Conservation (phyloP, 2,329 filamentous ascomycete genomes). For the Fusarium anguioides region DNA sequence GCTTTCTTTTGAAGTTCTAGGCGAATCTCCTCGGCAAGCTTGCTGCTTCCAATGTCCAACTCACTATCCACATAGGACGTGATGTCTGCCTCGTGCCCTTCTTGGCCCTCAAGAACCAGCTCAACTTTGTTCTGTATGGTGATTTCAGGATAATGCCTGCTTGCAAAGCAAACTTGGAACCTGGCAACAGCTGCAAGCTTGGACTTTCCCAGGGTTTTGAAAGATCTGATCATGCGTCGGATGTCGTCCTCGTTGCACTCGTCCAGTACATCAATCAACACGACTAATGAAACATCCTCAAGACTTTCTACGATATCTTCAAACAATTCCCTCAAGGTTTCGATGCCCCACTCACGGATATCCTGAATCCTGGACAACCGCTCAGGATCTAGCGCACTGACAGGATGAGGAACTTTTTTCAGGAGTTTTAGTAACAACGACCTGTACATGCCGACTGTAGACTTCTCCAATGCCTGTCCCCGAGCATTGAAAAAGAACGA, state of each 20-base stretch:
- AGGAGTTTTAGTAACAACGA: slow-evolving; percentile 61
- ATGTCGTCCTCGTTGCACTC: slow-evolving; percentile 57
- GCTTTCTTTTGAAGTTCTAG: slow-evolving; percentile 51
- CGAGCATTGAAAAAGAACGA: slow-evolving; percentile 65
- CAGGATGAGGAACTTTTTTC: slow-evolving; percentile 45
- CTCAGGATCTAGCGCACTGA: slow-evolving; percentile 47
- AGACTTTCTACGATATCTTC: background rate
- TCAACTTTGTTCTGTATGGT: slow-evolving; percentile 42
- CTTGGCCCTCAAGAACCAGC: slow-evolving; percentile 44
- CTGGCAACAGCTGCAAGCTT: slow-evolving; percentile 17
- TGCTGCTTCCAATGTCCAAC: slow-evolving; percentile 5
- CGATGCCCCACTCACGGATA: background rate
- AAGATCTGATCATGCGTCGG: slow-evolving; percentile 55
- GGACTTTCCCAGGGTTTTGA: slow-evolving; percentile 51
- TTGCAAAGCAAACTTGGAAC: slow-evolving; percentile 57
- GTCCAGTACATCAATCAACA: slow-evolving; percentile 58
- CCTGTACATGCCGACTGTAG: slow-evolving; percentile 60
- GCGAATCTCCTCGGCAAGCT: background rate
- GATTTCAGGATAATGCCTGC: slow-evolving; percentile 60
- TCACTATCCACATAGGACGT: slow-evolving; percentile 27
- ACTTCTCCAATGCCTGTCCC: slow-evolving; percentile 57
- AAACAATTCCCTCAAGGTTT: background rate
- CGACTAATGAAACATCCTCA: accelerated
- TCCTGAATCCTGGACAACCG: background rate
- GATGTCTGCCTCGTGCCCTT: slow-evolving; percentile 45